Evolutionary conservation across 306 rosid species (phyloP).

Genomic region (Adenanthera pavonina): DNA sequence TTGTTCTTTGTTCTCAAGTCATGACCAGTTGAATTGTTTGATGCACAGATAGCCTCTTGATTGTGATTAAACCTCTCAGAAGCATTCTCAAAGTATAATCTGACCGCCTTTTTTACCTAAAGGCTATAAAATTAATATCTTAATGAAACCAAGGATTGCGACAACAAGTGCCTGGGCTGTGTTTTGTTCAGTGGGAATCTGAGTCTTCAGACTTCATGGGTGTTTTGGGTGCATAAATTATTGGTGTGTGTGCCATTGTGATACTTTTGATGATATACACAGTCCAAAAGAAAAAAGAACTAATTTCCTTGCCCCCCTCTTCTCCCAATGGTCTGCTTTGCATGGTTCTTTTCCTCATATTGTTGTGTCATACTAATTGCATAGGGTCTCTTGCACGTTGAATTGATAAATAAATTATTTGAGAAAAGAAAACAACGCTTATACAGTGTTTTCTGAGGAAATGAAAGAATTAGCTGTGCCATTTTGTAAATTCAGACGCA

Average conservation of each 20-base stretch:
- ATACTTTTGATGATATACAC: too few relatives aligned
- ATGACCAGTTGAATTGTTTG: conserved; percentile 43
- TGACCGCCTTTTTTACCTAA: conserved; percentile 58
- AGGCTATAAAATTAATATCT: background rate
- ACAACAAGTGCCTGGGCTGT: conserved; percentile 89
- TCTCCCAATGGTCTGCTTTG: too few relatives aligned
- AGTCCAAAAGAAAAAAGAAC: too few relatives aligned
- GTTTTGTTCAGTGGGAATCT: conserved; percentile 96
- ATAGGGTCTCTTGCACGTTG: conserved; percentile 19
- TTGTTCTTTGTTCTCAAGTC: background rate
- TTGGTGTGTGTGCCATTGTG: too few relatives aligned
- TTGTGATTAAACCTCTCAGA: conserved; percentile 56
- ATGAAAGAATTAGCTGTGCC: background rate
- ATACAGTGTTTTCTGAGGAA: background rate
- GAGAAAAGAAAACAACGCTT: background rate
- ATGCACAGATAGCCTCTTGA: conserved; percentile 53
- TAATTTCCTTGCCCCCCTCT: too few relatives aligned
- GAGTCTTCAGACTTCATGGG: conserved; percentile 63
- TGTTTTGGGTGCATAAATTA: too few relatives aligned
- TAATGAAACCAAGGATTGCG: conserved; percentile 5
- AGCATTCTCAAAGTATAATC: conserved; percentile 55
- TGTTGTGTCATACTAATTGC: background rate
- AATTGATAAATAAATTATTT: background rate
- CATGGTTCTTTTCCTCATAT: too few relatives aligned
- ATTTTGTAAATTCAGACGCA: background rate